These are phyloP conservation scores for Bolboschoenus planiculmis DNA, from an alignment of 176 grass and related monocot genomes.

Conservation along the genomic window DNA sequence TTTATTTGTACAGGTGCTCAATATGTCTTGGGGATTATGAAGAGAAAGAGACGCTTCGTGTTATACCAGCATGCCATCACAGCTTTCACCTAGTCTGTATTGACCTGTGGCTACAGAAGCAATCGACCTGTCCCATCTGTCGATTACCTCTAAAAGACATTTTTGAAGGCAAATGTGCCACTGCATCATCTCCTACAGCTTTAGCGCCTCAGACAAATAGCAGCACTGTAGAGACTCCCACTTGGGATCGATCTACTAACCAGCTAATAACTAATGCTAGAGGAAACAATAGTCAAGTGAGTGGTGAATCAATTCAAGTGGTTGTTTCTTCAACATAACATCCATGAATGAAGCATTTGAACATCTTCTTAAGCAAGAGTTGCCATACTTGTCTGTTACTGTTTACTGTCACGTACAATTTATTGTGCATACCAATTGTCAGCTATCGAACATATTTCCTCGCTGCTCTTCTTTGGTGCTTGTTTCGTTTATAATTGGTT, in stretches of 20 bases:
- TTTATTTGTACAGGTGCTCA: slow-evolving; percentile 57
- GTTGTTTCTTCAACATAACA: slow-evolving; percentile 40
- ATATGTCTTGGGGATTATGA: slow-evolving; percentile 94
- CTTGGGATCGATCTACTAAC: slow-evolving; percentile 31
- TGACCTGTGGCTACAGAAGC: slow-evolving; percentile 84
- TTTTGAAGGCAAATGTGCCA: slow-evolving; percentile 32
- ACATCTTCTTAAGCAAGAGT: slow-evolving; percentile 26
- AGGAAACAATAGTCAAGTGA: slow-evolving; percentile 32
- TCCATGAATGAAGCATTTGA: background rate
- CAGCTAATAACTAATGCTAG: slow-evolving; percentile 46
- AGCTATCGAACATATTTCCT: background rate
- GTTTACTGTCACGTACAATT: background rate
- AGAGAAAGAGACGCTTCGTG: slow-evolving; percentile 77
- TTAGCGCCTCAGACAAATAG: slow-evolving; percentile 29
- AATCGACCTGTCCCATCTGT: slow-evolving; percentile 85
- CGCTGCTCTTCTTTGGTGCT: background rate
- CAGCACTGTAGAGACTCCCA: slow-evolving; percentile 26
- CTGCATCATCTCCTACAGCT: slow-evolving; percentile 26
- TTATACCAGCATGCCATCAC: slow-evolving; percentile 76
- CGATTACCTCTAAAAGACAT: slow-evolving; percentile 61
- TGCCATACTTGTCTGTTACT: background rate
- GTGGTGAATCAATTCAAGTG: slow-evolving; percentile 42
- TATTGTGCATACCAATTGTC: background rate
- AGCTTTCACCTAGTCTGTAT: slow-evolving; percentile 88
- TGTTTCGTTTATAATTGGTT: background rate